Evolutionary conservation across 2,329 filamentous ascomycete genomes (phyloP), one percentile per base, ranked within the genome.

Genomic region (Colletotrichum magnum): DNA sequence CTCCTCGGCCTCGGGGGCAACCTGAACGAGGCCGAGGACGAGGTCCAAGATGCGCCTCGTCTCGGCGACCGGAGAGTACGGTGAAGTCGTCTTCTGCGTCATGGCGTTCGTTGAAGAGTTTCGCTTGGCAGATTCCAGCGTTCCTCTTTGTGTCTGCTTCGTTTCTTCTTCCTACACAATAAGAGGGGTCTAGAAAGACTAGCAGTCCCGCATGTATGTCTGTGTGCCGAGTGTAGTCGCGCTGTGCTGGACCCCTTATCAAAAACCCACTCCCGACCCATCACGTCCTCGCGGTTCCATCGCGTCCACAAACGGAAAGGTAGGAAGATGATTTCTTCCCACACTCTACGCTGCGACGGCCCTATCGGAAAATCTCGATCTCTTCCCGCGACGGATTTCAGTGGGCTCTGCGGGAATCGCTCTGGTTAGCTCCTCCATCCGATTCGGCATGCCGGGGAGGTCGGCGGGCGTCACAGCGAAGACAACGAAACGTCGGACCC

Each of bases 1-100:
- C 6, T 77, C 71, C 10, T 67, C 72, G 21, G 71, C 69, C 15
- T 79, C 73, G 50, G 71, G 75, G 1, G 71, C 60, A 4, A 81
- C 78, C 0, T 82, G 72, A 0, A 78, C 75, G 10, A 68, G 56
- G 7, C 72, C 58, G 32, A 80, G 76, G 16, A 81, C 73, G 18
- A 75, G 64, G 21, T 75, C 72, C 16, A 77, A 63, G 39, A 79
- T 75, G 2, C 64, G 61, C n/a, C 28, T 45, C 15, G 73, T 73
- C 66, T 79, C 77, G 2, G 71, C 70, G 24, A 72, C 72, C 6
- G 75, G 76, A 54, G 73, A 75, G 56, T 77, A 78, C 13, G 21
- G 7, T 36, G 32, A 36, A 36, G 32, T 36, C 7, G 32, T n/a
- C 26, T n/a, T 50, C 16, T 32, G 51, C 9, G 68, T 16, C 68